Base-by-base conservation (phyloP, 371 early-diverging fungal species). In the Apophysomyces variabilis region DNA sequence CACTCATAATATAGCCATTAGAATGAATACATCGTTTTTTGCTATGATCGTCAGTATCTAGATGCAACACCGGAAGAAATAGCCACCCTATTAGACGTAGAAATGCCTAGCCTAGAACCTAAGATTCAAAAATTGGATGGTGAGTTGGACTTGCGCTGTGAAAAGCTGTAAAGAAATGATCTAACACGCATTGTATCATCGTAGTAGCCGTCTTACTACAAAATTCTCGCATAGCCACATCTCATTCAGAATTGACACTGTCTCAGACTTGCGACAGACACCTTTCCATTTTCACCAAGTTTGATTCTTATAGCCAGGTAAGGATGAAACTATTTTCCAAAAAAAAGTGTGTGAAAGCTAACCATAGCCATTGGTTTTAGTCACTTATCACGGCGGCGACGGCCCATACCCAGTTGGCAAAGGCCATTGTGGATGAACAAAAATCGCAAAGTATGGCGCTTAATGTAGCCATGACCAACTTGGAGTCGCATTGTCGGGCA, bases 381-480 rank as follows among this genome's bases (percentile, higher is more conserved):
- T 66, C 59, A 12, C 46, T 68, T 8, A 74, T 60, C 41, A 72
- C 75, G 59, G 66, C 75, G 7, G 73, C 77, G 5, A 65, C 68
- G 7, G 66, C 71, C 0, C 87, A 89, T 68, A 73, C 77, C 2
- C 71, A 70, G 11, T 45, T 84, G 21, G 80, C 85, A 38, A 77
- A 77, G 61, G 67, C 66, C 1, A 76, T 85, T 18, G 79, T 84
- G 38, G 75, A 79, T 26, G 85, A 86, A 45, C 83, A 85, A 50
- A 77, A 82, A 38, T 65, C 77, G 3, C 89, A 89, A 62, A 70
- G 77, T 32, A 80, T 82, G 77, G 89, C 89, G 16, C 66, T 89
- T 8, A 81, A 80, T 37, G 89, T 87, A 0, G 89, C 87, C 4
- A 60, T 87, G 50, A 79, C 82, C n/a, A 89, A 87, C 62, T 62